Evolutionary conservation across 75 land plant species (phyloP).

Genomic region (Sequoiadendron giganteum): DNA sequence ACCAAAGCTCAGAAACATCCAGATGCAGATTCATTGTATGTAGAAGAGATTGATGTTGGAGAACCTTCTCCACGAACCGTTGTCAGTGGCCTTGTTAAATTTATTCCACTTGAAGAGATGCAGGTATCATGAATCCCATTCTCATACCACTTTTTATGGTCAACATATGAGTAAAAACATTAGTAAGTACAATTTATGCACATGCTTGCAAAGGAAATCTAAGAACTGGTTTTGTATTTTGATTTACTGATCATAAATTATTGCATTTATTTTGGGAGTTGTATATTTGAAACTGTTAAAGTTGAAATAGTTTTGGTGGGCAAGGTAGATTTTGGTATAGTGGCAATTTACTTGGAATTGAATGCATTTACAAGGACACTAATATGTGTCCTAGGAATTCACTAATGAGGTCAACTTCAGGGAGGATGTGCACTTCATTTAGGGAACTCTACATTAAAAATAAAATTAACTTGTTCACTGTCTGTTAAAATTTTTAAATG

Average conservation of each 20-base stretch:
- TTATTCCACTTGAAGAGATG: constrained; percentile 90
- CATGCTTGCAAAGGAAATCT: not conserved
- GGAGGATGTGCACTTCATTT: not conserved
- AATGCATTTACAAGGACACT: not conserved
- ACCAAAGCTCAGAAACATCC: constrained; percentile 84
- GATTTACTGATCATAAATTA: not conserved
- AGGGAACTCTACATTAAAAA: not conserved
- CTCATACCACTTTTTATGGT: not conserved
- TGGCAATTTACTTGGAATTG: not conserved
- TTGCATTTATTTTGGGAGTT: not conserved
- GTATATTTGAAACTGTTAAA: not conserved
- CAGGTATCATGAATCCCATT: constrained; percentile 49
- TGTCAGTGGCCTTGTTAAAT: constrained; percentile 96
- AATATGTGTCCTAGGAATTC: not conserved
- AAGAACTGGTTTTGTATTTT: not conserved
- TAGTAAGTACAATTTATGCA: not conserved
- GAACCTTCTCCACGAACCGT: constrained; percentile 78
- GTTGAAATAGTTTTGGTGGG: not conserved
- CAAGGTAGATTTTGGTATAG: not conserved
- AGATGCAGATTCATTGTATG: constrained; percentile 95
- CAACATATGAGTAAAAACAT: not conserved
- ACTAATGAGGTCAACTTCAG: not conserved
- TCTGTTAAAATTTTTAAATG: too few relatives aligned
- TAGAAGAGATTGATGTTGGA: constrained; percentile 98
- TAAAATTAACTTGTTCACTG: not conserved